Conservation (phyloP, 2,329 filamentous ascomycete genomes). For the Exutisphaerella laricina region DNA sequence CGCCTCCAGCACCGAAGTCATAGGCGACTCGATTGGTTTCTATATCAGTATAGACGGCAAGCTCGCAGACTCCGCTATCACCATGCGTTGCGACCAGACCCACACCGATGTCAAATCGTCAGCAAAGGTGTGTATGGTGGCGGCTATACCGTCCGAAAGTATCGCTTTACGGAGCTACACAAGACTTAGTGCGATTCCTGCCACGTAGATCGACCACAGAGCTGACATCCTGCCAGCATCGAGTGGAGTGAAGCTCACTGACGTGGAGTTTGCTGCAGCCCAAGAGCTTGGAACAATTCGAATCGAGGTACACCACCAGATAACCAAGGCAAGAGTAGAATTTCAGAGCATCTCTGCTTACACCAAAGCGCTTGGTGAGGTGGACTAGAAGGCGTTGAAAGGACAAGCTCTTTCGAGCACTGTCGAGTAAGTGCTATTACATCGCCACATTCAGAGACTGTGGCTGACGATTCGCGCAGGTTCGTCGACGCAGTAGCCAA, state of each 20-base stretch:
- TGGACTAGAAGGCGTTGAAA: constrained; percentile 22
- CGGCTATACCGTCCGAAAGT: constrained; percentile 1
- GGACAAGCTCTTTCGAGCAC: constrained; percentile 19
- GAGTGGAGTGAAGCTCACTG: not conserved
- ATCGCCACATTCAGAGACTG: not conserved
- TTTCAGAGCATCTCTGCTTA: not conserved
- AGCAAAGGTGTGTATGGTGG: not conserved
- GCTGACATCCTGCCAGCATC: not conserved
- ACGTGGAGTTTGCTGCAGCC: not conserved
- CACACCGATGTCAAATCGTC: not conserved
- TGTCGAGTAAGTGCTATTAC: constrained; percentile 5
- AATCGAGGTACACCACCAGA: constrained; percentile 7
- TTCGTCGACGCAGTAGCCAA: constrained; percentile 1
- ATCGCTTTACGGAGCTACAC: constrained; percentile 9
- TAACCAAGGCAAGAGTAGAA: not conserved
- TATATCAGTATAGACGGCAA: constrained; percentile 15
- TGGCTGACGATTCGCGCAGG: not conserved
- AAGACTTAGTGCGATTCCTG: constrained; percentile 3
- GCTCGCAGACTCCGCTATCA: not conserved
- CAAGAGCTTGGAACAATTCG: constrained; percentile 12
- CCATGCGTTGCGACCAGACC: not conserved
- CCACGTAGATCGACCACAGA: not conserved
- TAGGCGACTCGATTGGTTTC: constrained; percentile 14
- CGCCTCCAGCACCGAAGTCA: not conserved
- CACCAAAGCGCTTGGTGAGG: not conserved